Evolutionary conservation across 139 green algal genomes (phyloP).

Genomic region (Nannochloris sp.): DNA sequence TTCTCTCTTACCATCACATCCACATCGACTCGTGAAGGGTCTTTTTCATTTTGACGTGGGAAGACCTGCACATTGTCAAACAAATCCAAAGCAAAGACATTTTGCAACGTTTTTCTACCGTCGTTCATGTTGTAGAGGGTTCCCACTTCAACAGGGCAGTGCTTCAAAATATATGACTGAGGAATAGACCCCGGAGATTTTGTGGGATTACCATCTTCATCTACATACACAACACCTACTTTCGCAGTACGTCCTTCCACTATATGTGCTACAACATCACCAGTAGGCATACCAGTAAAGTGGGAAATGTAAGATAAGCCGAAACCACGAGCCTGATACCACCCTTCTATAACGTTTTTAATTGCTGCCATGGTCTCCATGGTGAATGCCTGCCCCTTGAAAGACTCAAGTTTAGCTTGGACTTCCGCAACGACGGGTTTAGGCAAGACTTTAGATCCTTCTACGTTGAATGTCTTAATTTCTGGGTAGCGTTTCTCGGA

Average conservation of each 20-base stretch:
- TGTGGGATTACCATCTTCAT: constrained; percentile 46
- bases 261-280: constrained; percentile 52
- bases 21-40: constrained; percentile 55
- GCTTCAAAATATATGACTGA: constrained; percentile 43
- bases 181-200: constrained; percentile 29
- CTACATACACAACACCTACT: constrained; percentile 41
- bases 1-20: constrained; percentile 70
- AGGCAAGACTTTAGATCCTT: constrained; percentile 37
- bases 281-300: constrained; percentile 73
- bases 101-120: constrained; percentile 56
- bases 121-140: constrained; percentile 70
- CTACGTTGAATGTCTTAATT: constrained; percentile 47
- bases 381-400: constrained; percentile 23
- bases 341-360: constrained; percentile 63
- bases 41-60: constrained; percentile 41
- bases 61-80: constrained; percentile 80
- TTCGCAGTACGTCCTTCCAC: constrained; percentile 44
- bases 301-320: constrained; percentile 44
- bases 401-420: constrained; percentile 20
- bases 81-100: constrained; percentile 66
- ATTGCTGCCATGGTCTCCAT: constrained; percentile 41
- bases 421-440: constrained; percentile 26
- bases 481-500: constrained; percentile 48
- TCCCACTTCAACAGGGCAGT: constrained; percentile 49
- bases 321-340: constrained; percentile 66